These are phyloP conservation scores for Wallacemonas sp. DNA, from an alignment of 208 protist species.

Conservation along the genomic window DNA sequence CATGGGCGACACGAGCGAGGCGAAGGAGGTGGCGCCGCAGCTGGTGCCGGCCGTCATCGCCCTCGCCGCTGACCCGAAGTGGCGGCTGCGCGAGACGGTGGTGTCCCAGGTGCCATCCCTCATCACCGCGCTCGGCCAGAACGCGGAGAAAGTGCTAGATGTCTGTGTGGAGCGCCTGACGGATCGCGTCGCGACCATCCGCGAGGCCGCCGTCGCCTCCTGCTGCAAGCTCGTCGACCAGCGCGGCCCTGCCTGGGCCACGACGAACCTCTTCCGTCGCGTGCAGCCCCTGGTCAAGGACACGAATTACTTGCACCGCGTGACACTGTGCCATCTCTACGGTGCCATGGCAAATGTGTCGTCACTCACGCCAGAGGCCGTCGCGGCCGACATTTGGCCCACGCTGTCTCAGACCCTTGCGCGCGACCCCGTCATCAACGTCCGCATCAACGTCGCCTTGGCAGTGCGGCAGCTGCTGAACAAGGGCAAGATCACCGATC, in stretches of 20 bases:
- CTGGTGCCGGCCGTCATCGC: slow-evolving; percentile 81
- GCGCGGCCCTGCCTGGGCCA: slow-evolving; percentile 65
- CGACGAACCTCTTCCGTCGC: slow-evolving; percentile 63
- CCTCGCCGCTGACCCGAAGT: slow-evolving; percentile 83
- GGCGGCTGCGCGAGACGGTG: slow-evolving; percentile 85
- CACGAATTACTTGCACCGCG: slow-evolving; percentile 78
- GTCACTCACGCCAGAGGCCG: slow-evolving; percentile 51
- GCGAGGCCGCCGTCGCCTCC: slow-evolving; percentile 77
- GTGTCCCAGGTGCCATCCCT: slow-evolving; percentile 83
- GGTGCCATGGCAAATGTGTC: slow-evolving; percentile 53
- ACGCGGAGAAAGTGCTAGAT: slow-evolving; percentile 76
- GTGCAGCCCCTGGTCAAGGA: slow-evolving; percentile 55
- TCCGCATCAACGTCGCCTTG: slow-evolving; percentile 78
- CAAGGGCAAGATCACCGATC: slow-evolving; percentile 44
- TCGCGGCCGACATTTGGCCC: slow-evolving; percentile 59
- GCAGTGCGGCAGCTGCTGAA: slow-evolving; percentile 53
- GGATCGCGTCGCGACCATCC: slow-evolving; percentile 87
- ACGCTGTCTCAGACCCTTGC: slow-evolving; percentile 54
- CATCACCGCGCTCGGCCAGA: slow-evolving; percentile 71
- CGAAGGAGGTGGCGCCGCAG: slow-evolving; percentile 81
- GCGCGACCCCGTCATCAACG: slow-evolving; percentile 77
- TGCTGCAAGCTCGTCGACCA: slow-evolving; percentile 77
- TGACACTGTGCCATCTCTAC: slow-evolving; percentile 78
- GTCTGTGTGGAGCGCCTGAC: slow-evolving; percentile 76
- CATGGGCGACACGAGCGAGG: slow-evolving; percentile 84